Conservation (phyloP, 129 eudicot genomes). For the Chrysanthemum seticuspe region DNA sequence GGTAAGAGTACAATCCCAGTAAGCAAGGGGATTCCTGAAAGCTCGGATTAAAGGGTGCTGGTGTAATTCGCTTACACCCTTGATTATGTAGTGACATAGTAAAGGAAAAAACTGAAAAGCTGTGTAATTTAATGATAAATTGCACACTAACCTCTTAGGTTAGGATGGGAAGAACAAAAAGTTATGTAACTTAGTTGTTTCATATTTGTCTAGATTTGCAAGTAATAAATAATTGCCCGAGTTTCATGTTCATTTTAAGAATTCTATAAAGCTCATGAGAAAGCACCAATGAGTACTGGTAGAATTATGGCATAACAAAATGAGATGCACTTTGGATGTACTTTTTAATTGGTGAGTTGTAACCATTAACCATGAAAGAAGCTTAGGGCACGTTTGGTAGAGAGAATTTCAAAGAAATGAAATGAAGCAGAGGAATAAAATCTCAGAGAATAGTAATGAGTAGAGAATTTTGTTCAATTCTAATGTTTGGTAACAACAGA, state of each 20-base stretch:
- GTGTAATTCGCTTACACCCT: conserved; percentile 29
- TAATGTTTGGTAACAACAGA: too few relatives aligned
- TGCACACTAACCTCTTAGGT: conserved; percentile 40
- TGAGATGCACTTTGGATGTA: too few relatives aligned
- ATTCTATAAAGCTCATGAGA: background rate
- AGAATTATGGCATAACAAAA: too few relatives aligned
- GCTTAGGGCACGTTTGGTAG: too few relatives aligned
- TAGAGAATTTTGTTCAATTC: too few relatives aligned
- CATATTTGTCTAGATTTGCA: conserved; percentile 34
- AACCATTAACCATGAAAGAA: too few relatives aligned
- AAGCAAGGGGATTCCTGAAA: conserved; percentile 25
- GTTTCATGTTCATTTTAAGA: conserved; percentile 11
- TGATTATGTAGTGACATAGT: conserved; percentile 21
- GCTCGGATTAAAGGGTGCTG: conserved; percentile 28
- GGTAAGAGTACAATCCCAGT: conserved; percentile 57
- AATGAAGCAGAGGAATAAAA: too few relatives aligned
- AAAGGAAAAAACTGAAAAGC: conserved; percentile 21
- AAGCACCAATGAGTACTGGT: background rate
- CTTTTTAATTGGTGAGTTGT: too few relatives aligned
- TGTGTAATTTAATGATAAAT: conserved; percentile 39
- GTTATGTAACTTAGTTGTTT: conserved; percentile 26
- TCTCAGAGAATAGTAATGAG: too few relatives aligned
- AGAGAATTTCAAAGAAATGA: too few relatives aligned
- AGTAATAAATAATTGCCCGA: conserved; percentile 31
- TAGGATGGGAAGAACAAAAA: conserved; percentile 31